Evolutionary conservation across 306 rosid genomes (phyloP), one percentile per base, ranked within the genome.

Genomic region (Senna siamea): DNA sequence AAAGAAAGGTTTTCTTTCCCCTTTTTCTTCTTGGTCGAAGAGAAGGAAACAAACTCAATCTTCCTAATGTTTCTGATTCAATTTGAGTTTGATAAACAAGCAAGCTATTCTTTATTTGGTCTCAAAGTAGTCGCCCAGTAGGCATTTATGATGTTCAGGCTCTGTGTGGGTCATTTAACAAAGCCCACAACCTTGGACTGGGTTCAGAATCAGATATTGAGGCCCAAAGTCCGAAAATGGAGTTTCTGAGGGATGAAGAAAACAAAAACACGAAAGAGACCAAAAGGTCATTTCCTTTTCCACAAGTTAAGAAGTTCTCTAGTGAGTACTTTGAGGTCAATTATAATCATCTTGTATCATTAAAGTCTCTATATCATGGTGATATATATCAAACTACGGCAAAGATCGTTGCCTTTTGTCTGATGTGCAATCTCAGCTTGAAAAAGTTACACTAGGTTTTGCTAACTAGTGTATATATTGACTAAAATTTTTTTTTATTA

Each of bases 331-430:
- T n/a, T n/a, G n/a, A 22, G 51, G 51, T 12, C 17, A 44, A 12
- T 44, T 5, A 44, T 7, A 40, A 13, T 44, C 51, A 44, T 44
- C 51, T 44, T 44, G n/a, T 12, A 14, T 44, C 51, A 44, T 44
- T 13, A 6, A 13, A 44, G 51, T 44, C 51, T 44, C 13, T 44
- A 44, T n/a, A n/a, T n/a, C n/a, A n/a, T n/a, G n/a, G n/a, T 41
- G 47, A 41, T 40, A 40, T 7, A 7, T 41, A 41, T 41, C 14
- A 44, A 44, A 5, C 3, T 44, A 12, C 51, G 3, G 1, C 17
- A 13, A 68, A 72, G 72, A 54, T 67, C 72, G 41, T 61, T 88
- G 66, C 67, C 63, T 62, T 83, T 79, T 48, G 30, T 66, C 69
- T 58, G 53, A 77, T 37, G 22, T 19, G 9, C 56, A 44, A 72